Evolutionary conservation across 345 rosid species (phyloP).

Genomic region (Corchorus olitorius): DNA sequence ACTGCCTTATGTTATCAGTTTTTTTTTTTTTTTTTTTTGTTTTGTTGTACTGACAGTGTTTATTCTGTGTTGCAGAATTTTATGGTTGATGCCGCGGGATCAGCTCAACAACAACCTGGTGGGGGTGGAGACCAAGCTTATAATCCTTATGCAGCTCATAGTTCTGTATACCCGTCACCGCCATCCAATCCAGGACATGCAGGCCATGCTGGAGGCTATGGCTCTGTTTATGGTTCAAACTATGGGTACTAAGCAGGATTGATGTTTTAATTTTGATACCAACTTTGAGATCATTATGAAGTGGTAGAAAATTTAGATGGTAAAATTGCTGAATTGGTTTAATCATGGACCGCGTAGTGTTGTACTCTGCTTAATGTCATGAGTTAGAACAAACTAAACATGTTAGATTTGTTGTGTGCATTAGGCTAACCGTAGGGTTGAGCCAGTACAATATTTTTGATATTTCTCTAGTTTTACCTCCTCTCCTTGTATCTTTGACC

Average conservation of each 20-base stretch:
- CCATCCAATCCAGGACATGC: conserved; percentile 68
- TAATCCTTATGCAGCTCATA: conserved; percentile 79
- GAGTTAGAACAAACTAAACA: not conserved
- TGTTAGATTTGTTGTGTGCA: not conserved
- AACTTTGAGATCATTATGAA: not conserved
- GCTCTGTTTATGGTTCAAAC: conserved; percentile 69
- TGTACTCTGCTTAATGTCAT: conserved; percentile 12
- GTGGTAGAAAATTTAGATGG: conserved; percentile 9
- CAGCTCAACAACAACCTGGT: conserved; percentile 29
- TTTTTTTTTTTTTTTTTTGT: no score
- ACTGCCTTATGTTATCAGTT: not conserved
- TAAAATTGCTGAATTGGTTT: conserved; percentile 2
- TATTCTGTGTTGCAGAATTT: conserved; percentile 68
- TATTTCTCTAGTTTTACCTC: not conserved
- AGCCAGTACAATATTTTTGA: conserved; percentile 5
- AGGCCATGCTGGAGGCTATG: conserved; percentile 62
- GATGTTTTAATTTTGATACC: conserved; percentile 1
- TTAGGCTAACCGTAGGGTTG: conserved; percentile 22
- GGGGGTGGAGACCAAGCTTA: conserved; percentile 79
- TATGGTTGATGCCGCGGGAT: conserved; percentile 69
- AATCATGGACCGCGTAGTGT: conserved; percentile 10
- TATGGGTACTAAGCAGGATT: conserved; percentile 58
- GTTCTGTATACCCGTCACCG: conserved; percentile 80
- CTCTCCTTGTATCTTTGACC: not conserved
- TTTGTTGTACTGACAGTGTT: conserved; percentile 12